phyloP scores from a whole-genome alignment of 2,329 filamentous ascomycete genomes.

The Calonectria montana region DNA sequence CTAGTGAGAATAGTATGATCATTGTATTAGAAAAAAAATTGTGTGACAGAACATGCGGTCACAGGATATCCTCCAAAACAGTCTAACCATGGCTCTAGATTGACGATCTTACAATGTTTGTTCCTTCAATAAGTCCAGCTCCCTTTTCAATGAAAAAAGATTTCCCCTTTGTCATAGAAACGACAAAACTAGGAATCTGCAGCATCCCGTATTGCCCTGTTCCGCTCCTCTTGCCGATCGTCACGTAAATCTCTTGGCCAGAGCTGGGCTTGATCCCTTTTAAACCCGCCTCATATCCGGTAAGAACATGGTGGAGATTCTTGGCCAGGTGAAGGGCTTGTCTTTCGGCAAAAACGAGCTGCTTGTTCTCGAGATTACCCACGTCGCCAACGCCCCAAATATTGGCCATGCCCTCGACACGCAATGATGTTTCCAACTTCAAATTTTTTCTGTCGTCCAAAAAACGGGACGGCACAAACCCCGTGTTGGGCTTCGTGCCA shows the following conservation, averaged over 20 bases:
- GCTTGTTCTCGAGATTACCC: background rate
- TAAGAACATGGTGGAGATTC: background rate
- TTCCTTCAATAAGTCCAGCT: background rate
- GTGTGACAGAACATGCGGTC: no score
- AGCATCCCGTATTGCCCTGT: background rate
- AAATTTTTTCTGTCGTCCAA: slow-evolving; percentile 39
- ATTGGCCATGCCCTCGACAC: slow-evolving; percentile 32
- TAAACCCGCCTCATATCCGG: background rate
- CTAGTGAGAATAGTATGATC: no score
- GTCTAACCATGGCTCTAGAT: background rate
- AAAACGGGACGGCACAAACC: slow-evolving; percentile 39
- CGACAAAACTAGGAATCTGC: background rate
- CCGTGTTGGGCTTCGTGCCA: slow-evolving; percentile 43
- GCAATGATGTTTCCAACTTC: slow-evolving; percentile 37
- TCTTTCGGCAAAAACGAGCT: background rate
- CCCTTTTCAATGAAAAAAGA: background rate
- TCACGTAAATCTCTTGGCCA: background rate
- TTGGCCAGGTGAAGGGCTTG: background rate
- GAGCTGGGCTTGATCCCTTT: background rate
- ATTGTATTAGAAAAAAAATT: no score
- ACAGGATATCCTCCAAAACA: no score
- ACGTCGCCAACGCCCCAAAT: slow-evolving; percentile 46
- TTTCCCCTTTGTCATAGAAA: background rate
- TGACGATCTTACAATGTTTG: background rate
- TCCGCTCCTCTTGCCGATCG: background rate